Evolutionary conservation across 2,329 filamentous ascomycete genomes (phyloP).

Genomic region (Xylariaceae sp.): DNA sequence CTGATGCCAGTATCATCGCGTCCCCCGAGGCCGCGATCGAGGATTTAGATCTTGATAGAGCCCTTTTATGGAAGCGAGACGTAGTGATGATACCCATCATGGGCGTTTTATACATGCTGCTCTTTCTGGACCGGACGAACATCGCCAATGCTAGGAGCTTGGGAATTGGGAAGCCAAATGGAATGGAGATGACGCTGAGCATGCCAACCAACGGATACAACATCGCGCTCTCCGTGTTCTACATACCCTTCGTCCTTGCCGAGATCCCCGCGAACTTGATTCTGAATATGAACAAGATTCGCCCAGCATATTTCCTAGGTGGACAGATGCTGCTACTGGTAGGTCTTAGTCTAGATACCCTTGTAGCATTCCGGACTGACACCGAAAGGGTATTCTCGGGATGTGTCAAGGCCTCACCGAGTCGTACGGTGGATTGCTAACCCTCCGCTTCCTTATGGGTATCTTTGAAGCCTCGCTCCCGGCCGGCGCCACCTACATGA

Average conservation of each 20-base stretch:
- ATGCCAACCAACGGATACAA: constrained; percentile 40
- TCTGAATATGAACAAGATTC: constrained; percentile 33
- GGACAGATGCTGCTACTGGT: constrained; percentile 37
- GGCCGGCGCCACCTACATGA: constrained; percentile 27
- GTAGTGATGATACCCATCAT: constrained; percentile 23
- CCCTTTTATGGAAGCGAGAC: constrained; percentile 23
- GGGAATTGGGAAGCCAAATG: constrained; percentile 29
- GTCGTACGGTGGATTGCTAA: constrained; percentile 33
- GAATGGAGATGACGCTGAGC: constrained; percentile 36
- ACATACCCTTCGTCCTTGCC: constrained; percentile 39
- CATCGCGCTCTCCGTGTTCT: constrained; percentile 38
- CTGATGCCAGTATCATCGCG: constrained; percentile 5
- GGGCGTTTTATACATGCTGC: constrained; percentile 24
- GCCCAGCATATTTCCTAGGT: constrained; percentile 33
- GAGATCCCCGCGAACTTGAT: constrained; percentile 44
- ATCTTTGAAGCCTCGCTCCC: constrained; percentile 59
- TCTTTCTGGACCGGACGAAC: constrained; percentile 25
- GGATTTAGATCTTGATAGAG: constrained; percentile 15
- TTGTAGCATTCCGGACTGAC: not conserved
- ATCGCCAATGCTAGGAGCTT: constrained; percentile 40
- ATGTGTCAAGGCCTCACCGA: constrained; percentile 37
- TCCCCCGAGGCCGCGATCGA: constrained; percentile 4
- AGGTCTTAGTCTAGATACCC: constrained; percentile 10
- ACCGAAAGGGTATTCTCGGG: constrained; percentile 31
- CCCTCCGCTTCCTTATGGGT: constrained; percentile 59